These are phyloP conservation scores for Gossypium turneri DNA, from an alignment of 345 rosid species.

Conservation along the genomic window DNA sequence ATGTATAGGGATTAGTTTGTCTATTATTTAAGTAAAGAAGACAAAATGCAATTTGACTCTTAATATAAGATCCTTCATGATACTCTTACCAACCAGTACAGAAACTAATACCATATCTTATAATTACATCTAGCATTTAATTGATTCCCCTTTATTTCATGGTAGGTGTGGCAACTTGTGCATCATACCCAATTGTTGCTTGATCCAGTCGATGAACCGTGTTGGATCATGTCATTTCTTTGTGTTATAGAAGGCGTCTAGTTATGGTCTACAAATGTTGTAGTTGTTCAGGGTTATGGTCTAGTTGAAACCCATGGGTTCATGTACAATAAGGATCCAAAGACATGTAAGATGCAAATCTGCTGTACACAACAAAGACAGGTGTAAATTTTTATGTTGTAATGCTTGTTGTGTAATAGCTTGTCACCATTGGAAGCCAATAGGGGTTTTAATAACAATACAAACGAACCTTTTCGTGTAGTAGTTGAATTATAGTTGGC, in stretches of 20 bases:
- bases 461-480: not conserved
- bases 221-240: not conserved
- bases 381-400: not conserved
- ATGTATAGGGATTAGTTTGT: accelerated
- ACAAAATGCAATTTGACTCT: too few species aligned
- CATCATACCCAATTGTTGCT: constrained; percentile 78
- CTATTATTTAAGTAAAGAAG: too few species aligned
- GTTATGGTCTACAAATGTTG: not conserved
- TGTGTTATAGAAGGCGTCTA: not conserved
- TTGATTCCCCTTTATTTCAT: not conserved
- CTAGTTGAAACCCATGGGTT: not conserved
- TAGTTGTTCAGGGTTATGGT: not conserved
- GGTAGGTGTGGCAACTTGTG: constrained; percentile 91
- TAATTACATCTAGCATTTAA: not conserved
- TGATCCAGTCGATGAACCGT: constrained; percentile 17
- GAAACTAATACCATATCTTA: too few species aligned
- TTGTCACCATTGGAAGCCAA: not conserved
- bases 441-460: not conserved
- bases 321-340: constrained; percentile 11
- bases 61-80: too few species aligned
- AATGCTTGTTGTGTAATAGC: constrained; percentile 10
- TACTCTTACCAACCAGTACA: too few species aligned
- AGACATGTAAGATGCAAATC: not conserved
- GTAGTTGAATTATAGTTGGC: constrained; percentile 39
- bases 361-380: not conserved